These are phyloP conservation scores for Fraxinus anomala DNA, from an alignment of 257 asterid species.

Conservation along the genomic window DNA sequence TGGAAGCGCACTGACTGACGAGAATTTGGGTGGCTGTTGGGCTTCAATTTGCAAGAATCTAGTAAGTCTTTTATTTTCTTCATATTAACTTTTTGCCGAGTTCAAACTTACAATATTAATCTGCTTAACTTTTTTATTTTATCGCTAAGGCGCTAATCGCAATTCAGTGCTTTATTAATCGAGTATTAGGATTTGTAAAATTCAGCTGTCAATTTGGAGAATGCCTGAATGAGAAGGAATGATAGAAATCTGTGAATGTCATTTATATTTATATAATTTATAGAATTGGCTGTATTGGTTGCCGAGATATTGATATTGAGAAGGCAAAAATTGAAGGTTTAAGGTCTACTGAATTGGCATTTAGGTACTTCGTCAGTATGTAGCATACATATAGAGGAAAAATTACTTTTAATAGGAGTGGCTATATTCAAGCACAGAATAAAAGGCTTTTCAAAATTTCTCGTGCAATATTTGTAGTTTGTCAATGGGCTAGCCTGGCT, in stretches of 20 bases:
- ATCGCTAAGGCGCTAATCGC: not conserved
- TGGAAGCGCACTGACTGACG: not conserved
- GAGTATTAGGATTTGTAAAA: not conserved
- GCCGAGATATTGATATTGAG: not conserved
- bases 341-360: not conserved
- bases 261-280: too few relatives aligned
- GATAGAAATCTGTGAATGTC: not conserved
- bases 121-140: not conserved
- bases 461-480: not conserved
- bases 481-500: not conserved
- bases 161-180: not conserved
- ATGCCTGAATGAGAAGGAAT: not conserved
- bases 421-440: not conserved
- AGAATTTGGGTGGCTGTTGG: not conserved
- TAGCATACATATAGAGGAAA: not conserved
- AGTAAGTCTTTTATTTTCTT: not conserved
- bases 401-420: not conserved
- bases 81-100: not conserved
- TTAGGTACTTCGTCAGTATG: not conserved
- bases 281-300: not conserved
- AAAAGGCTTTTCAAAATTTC: not conserved
- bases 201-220: slow-evolving; percentile 3
- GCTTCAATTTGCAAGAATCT: not conserved
- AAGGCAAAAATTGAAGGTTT: not conserved
- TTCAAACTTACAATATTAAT: not conserved